A percentile compares a stretch with the other conserved stretches of the same genome.
These are phyloP conservation scores for Penicillium frequentans DNA, from an alignment of 2,329 filamentous ascomycete species.

Conservation along the genomic window DNA sequence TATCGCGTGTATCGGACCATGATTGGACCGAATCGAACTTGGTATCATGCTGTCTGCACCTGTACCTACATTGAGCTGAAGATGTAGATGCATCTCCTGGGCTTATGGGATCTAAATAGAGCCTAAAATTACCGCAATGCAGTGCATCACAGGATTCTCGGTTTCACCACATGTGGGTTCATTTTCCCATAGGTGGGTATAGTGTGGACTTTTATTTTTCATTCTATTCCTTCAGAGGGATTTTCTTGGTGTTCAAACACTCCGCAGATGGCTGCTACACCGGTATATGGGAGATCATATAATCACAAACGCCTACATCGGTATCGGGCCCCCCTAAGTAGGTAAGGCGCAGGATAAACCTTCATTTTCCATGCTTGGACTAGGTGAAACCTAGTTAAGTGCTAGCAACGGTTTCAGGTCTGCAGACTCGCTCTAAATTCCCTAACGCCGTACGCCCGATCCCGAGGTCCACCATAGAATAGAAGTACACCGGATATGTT, in stretches of 20 bases:
- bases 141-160: too few species aligned
- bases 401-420: neutral
- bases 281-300: neutral
- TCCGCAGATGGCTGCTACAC: neutral
- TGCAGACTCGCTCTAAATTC: neutral
- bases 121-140: neutral
- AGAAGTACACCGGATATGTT: neutral
- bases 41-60: conserved; percentile 1
- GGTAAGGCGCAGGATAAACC: neutral
- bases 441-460: neutral
- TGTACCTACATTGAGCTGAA: neutral
- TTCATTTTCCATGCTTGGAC: neutral
- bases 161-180: neutral
- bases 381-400: neutral
- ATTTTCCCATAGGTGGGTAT: neutral
- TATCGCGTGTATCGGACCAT: neutral
- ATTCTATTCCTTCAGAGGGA: neutral
- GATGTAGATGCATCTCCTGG: neutral
- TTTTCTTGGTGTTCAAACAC: neutral
- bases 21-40: neutral
- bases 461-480: neutral
- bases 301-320: neutral
- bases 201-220: neutral
- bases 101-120: neutral
- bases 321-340: neutral